Base-by-base conservation (phyloP, 345 rosid genomes). In the Acer negundo region DNA sequence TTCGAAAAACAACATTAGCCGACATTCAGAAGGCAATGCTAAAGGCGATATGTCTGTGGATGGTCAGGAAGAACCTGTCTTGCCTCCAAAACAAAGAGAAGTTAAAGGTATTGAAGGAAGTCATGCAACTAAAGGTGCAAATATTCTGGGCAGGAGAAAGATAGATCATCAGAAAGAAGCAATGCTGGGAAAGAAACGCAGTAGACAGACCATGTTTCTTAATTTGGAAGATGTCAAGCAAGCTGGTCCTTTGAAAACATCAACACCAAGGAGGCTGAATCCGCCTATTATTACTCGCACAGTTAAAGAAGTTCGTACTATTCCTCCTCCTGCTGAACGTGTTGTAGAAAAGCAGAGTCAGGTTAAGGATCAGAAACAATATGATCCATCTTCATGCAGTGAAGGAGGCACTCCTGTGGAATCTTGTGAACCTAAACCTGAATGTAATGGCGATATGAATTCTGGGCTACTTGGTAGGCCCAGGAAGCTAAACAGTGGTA, bases 111-210 rank as follows among this genome's bases (percentile, higher is more conserved):
- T 84, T 79, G 99, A 94, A 85, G 95, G 97, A 62, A 93, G 84
- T 82, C 84, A 91, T 84, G 90, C 93, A 22, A 85, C 84, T 61
- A 94, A 90, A 84, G 82, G 77, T 75, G 89, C 97, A 20, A 94
- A 90, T 88, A 88, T 83, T 79, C 81, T 72, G 17, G 94, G 86
- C 24, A 97, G 93, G 90, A 88, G 97, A 87, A 96, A 88, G 88
- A 86, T 92, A 68, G 98, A 96, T 78, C 91, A 91, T 19, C 99
- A 91, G 40, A 96, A 94, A 83, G 99, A 94, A 85, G 92, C 92
- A 66, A 96, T 96, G 99, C 84, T 94, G 75, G 99, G 99, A 55
- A 96, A 96, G 92, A 96, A 90, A 82, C 98, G 99, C 51, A 89
- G 81, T 83, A 85, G 99, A 70, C 97, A 97, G 90, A 97, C 97